Percentiles rank a stretch among this genome's conserved stretches.
Conservation (phyloP, 257 asterid species). For the Anisodus acutangulus region DNA sequence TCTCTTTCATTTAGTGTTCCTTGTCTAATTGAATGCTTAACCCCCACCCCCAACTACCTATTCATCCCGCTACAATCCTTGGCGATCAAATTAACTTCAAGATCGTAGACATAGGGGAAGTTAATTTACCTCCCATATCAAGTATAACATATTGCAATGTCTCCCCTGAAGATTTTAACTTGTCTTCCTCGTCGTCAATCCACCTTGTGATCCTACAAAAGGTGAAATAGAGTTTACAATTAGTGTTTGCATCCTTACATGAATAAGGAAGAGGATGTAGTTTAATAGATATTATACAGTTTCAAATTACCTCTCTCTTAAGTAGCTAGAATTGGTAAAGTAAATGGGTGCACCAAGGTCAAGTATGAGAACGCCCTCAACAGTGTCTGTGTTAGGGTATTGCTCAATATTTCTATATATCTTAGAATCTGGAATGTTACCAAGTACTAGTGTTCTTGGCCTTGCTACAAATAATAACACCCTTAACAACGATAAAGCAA, state of each 20-base stretch:
- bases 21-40: too few relatives aligned
- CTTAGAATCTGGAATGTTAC: slow-evolving; percentile 77
- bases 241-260: background rate
- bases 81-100: background rate
- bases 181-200: slow-evolving; percentile 91
- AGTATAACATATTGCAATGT: slow-evolving; percentile 66
- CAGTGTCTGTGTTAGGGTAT: slow-evolving; percentile 59
- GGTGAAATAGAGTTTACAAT: background rate
- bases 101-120: background rate
- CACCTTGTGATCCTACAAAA: slow-evolving; percentile 75
- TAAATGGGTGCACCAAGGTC: slow-evolving; percentile 91
- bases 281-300: background rate
- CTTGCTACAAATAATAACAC: slow-evolving; percentile 81
- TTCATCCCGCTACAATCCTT: background rate
- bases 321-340: slow-evolving; percentile 85
- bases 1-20: too few relatives aligned
- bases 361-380: slow-evolving; percentile 75
- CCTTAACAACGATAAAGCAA: slow-evolving; percentile 74
- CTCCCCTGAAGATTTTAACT: slow-evolving; percentile 59
- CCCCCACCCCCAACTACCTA: too few relatives aligned
- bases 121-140: slow-evolving; percentile 75
- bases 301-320: slow-evolving; percentile 78
- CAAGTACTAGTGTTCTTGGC: slow-evolving; percentile 79
- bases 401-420: slow-evolving; percentile 80
- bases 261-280: background rate